Evolutionary conservation across 495 filamentous ascomycete species (phyloP).

Genomic region (Poronia punctata): DNA sequence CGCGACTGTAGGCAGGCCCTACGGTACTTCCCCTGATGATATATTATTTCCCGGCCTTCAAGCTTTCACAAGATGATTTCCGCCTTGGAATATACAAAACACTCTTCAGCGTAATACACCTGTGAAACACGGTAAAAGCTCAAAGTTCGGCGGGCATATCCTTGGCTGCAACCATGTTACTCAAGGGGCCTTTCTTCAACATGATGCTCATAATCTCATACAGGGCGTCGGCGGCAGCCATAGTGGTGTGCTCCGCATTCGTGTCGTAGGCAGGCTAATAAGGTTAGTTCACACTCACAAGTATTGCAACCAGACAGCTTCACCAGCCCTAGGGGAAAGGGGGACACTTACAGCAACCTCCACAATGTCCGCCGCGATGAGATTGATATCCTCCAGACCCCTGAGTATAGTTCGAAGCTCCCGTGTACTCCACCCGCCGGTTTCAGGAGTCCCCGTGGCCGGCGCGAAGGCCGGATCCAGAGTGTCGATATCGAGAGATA

Average conservation of each 20-base stretch:
- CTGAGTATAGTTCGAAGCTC: constrained; percentile 67
- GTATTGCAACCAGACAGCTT: not conserved
- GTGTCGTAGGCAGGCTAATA: constrained; percentile 76
- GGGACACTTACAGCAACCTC: constrained; percentile 63
- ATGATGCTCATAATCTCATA: constrained; percentile 86
- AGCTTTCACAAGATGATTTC: too few species aligned
- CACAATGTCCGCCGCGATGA: constrained; percentile 74
- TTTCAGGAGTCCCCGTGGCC: constrained; percentile 69
- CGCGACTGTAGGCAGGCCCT: too few species aligned
- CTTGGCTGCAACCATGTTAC: constrained; percentile 18
- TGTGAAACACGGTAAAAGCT: not conserved
- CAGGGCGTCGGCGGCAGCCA: constrained; percentile 73
- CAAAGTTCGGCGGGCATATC: constrained; percentile 14
- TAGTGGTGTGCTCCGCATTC: constrained; percentile 75
- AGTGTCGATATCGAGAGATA: constrained; percentile 74
- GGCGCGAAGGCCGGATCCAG: constrained; percentile 66
- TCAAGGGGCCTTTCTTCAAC: constrained; percentile 53
- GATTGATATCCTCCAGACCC: constrained; percentile 61
- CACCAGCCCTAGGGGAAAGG: not conserved
- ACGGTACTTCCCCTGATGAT: too few species aligned
- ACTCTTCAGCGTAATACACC: not conserved
- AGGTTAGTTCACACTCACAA: constrained; percentile 2
- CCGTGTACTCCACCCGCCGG: constrained; percentile 68
- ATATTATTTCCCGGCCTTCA: too few species aligned
- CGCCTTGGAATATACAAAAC: not conserved